Percentiles rank a stretch among this genome's conserved stretches.
Evolutionary conservation across 768 basidiomycete genomes (phyloP).

Genomic region (Dioszegia aurantiaca): DNA sequence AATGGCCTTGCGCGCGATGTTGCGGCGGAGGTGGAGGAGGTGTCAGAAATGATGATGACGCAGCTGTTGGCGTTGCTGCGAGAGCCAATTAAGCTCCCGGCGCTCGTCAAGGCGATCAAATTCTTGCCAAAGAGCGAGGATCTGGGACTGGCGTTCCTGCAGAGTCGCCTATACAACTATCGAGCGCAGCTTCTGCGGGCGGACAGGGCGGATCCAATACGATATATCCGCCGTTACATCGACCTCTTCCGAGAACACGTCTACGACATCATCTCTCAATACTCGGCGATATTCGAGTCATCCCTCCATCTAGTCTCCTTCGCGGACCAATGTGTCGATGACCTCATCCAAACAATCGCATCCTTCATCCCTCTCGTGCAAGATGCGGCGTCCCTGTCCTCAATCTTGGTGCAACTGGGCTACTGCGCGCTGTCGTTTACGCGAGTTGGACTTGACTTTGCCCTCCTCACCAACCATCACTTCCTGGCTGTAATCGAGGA

Average conservation of each 20-base stretch:
- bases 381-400: slow-evolving; percentile 63
- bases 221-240: slow-evolving; percentile 79
- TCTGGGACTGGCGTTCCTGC: slow-evolving; percentile 80
- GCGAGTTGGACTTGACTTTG: slow-evolving; percentile 89
- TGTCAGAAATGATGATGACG: slow-evolving; percentile 61
- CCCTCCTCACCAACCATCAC: slow-evolving; percentile 63
- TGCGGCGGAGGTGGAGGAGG: slow-evolving; percentile 56
- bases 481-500: slow-evolving; percentile 65
- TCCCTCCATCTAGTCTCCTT: slow-evolving; percentile 62
- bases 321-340: slow-evolving; percentile 54
- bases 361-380: slow-evolving; percentile 59
- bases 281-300: slow-evolving; percentile 81
- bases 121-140: slow-evolving; percentile 77
- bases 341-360: slow-evolving; percentile 55
- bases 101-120: slow-evolving; percentile 81
- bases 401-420: slow-evolving; percentile 85
- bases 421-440: slow-evolving; percentile 91
- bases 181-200: slow-evolving; percentile 59
- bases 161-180: slow-evolving; percentile 67
- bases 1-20: slow-evolving; percentile 58
- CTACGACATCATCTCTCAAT: slow-evolving; percentile 88
- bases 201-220: slow-evolving; percentile 68
- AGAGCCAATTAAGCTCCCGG: slow-evolving; percentile 82
- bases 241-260: slow-evolving; percentile 89
- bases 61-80: slow-evolving; percentile 75